Base-by-base conservation (phyloP, 805 yeast species). In the Lipomyces japonicus region DNA sequence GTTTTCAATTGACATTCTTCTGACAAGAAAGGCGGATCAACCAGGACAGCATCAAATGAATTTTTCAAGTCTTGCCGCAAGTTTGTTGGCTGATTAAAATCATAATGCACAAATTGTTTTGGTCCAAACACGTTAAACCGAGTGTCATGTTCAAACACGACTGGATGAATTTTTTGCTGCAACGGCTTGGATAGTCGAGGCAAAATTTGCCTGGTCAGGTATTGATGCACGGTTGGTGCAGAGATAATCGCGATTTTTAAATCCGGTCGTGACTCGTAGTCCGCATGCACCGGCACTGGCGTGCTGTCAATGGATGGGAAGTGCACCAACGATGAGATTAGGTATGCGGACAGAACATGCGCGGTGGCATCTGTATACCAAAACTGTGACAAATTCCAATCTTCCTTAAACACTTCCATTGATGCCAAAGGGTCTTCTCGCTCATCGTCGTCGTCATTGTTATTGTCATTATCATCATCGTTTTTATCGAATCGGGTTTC, bases 371-470 rank as follows among this genome's bases (percentile, higher is more conserved):
- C 90, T 49, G 76, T 71, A 63, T 87, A 89, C 72, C 97, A 89
- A 69, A 89, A 89, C 67, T 89, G 97, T 1, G 95, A 87, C 34
- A 90, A 73, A 63, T 87, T 93, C 97, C 97, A 89, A 68, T 89
- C 95, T 67, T 89, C 96, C 63, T 84, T 75, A 66, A 89, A 89
- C 34, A 79, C 73, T 46, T 82, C 86, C 67, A 90, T 90, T 23
- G 19, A 35, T 34, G 25, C 31, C 41, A 49, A 31, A 32, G 72
- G 68, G 52, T 86, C 89, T 62, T 86, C 87, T 65, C 95, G 88
- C 68, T 88, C 87, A 65, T 88, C 96, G 1, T 95, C 85, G 28
- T 87, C 73, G 63, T 86, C 91, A 95, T 95, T 73, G 63, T 86
- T 91, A 95, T 95, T 68, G 51, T 86, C 89, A 49, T 75, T 69